Base-by-base conservation (phyloP, 495 filamentous ascomycete species). In the Penicillium cosmopolitanum region DNA sequence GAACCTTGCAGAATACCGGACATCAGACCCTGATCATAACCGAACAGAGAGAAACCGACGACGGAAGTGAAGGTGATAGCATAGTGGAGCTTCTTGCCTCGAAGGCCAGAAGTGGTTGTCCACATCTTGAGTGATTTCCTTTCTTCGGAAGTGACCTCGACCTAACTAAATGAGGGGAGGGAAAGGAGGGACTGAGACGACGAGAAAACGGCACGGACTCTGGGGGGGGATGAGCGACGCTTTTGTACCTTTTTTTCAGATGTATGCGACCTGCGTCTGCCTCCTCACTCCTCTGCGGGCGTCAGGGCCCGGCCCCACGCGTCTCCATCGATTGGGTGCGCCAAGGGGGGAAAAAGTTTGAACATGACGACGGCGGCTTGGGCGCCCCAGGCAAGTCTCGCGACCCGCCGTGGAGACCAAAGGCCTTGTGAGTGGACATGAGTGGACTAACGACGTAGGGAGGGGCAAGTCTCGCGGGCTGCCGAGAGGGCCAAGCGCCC, bases 11-110 rank as follows among this genome's bases (percentile, higher is more conserved):
- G 90, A 67, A 95, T 90, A 60, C 90, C 89, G 64, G 81, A 85
- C 91, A 93, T 93, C 62, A 88, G 77, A 65, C 84, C 83, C 71
- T 87, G 86, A 56, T 89, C 85, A 67, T 90, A 89, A 65, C 88
- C 89, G 68, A 91, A 92, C 5, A 91, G 80, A 12, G 90, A 78
- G 73, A 91, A 91, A 25, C 87, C 89, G 9, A 85, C 85, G 11
- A 75, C 72, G 53, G 75, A 75, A 23, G 67, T 74, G 56, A 75
- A 59, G 51, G 75, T 78, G 63, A 78, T 76, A 54, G 64, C 66
- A 13, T 68, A 18, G 48, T 66, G 72, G 61, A 78, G 75, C 58
- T 64, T 58, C 52, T 64, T 63, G 68, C 75, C 75, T 63, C 69
- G 61, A 7, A 75, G 53, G 63, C 75, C 75, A 34, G 52, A 63